Conservation (phyloP, 306 rosid genomes). For the Lathyrus tuberosus region DNA sequence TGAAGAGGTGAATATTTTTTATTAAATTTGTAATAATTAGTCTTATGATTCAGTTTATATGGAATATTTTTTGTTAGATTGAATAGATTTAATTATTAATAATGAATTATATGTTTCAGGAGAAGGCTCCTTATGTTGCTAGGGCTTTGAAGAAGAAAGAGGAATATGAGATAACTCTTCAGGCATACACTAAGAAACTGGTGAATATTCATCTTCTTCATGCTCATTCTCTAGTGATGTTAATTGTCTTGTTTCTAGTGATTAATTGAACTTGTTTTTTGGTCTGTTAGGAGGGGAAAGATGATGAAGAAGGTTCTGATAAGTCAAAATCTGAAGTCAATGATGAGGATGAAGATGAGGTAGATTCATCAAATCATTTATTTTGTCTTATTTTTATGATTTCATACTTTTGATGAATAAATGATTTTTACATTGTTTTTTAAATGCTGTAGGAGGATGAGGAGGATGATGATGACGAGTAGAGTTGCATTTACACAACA, state of each 20-base stretch:
- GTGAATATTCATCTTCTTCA: constrained; percentile 36
- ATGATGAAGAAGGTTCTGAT: constrained; percentile 82
- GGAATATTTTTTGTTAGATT: background rate
- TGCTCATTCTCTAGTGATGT: no score
- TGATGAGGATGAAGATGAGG: constrained; percentile 82
- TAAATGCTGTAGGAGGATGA: constrained; percentile 52
- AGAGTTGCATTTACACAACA: constrained; percentile 19
- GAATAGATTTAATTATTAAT: background rate
- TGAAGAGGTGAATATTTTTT: constrained; percentile 66
- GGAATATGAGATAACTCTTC: constrained; percentile 59
- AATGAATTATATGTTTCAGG: constrained; percentile 39
- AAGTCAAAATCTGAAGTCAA: constrained; percentile 87
- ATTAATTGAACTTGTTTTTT: background rate
- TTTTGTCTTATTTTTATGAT: no score
- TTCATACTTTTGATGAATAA: background rate
- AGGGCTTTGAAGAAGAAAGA: constrained; percentile 79
- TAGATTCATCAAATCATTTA: constrained; percentile 1
- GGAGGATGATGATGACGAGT: constrained; percentile 64
- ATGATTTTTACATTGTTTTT: background rate
- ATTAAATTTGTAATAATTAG: background rate
- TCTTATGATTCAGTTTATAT: background rate
- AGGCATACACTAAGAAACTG: constrained; percentile 63
- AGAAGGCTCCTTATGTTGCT: constrained; percentile 71
- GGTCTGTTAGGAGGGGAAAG: constrained; percentile 59
- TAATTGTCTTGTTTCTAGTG: background rate